Conservation (phyloP, 2,329 filamentous ascomycete genomes). For the Neofusicoccum sp. region DNA sequence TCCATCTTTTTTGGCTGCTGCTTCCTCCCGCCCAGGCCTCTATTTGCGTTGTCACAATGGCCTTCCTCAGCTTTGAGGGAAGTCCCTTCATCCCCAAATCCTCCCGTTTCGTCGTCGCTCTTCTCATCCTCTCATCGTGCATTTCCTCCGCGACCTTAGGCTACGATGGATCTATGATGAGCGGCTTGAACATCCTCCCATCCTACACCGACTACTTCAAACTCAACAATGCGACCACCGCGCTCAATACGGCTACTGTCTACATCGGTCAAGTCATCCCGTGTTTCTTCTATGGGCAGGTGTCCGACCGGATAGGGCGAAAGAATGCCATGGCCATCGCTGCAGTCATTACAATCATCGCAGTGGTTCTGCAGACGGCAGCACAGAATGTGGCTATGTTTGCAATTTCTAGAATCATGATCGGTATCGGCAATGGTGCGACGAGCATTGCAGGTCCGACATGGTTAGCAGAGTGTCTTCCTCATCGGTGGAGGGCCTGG, state of each 20-base stretch:
- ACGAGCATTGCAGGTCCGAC: slow-evolving; percentile 47
- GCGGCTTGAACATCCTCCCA: slow-evolving; percentile 58
- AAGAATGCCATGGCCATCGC: slow-evolving; percentile 45
- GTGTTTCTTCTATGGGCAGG: slow-evolving; percentile 43
- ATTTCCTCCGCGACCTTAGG: slow-evolving; percentile 17
- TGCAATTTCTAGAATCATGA: slow-evolving; percentile 46
- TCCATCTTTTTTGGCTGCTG: too few relatives aligned
- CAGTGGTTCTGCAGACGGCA: slow-evolving; percentile 47
- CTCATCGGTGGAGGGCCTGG: slow-evolving; percentile 45
- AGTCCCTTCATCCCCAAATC: not conserved
- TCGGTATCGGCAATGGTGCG: slow-evolving; percentile 47
- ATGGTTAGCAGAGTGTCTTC: slow-evolving; percentile 51
- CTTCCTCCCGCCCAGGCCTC: too few relatives aligned
- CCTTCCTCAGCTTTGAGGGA: not conserved
- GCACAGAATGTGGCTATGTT: slow-evolving; percentile 56
- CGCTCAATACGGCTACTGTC: slow-evolving; percentile 56
- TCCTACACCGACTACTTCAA: slow-evolving; percentile 57
- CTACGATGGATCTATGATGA: slow-evolving; percentile 53
- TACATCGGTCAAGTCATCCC: slow-evolving; percentile 53
- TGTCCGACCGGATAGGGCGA: slow-evolving; percentile 46
- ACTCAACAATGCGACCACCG: slow-evolving; percentile 52
- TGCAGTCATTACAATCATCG: slow-evolving; percentile 45
- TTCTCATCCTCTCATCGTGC: not conserved
- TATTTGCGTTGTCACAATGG: not conserved
- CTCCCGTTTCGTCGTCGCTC: not conserved